Evolutionary conservation across 306 rosid species (phyloP).

Genomic region (Arachis hypogaea): DNA sequence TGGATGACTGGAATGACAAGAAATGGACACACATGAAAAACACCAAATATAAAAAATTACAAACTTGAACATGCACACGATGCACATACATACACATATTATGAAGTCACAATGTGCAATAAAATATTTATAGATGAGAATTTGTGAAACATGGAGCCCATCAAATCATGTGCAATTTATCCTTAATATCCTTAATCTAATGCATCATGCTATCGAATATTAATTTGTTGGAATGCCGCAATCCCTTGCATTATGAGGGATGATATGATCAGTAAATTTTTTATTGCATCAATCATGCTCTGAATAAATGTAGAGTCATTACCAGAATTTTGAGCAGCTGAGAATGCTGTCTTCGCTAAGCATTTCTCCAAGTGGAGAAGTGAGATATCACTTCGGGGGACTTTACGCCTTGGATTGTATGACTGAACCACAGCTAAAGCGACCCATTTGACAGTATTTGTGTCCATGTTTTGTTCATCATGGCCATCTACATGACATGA

Average conservation of each 20-base stretch:
- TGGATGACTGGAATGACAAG: too few species aligned
- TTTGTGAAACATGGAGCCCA: too few species aligned
- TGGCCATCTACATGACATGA: constrained; percentile 47
- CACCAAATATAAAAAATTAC: too few species aligned
- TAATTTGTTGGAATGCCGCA: not conserved
- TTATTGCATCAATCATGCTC: not conserved
- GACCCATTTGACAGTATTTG: constrained; percentile 63
- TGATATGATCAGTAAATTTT: constrained; percentile 3
- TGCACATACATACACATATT: too few species aligned
- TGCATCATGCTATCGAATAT: constrained; percentile 18
- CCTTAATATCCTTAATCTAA: constrained; percentile 7
- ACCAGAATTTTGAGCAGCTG: constrained; percentile 78
- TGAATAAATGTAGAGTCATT: constrained; percentile 36
- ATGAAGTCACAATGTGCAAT: too few species aligned
- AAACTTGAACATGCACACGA: too few species aligned
- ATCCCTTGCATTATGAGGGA: not conserved
- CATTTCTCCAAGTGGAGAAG: constrained; percentile 71
- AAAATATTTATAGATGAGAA: too few species aligned
- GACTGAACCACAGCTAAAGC: constrained; percentile 93
- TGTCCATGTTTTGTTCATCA: constrained; percentile 41
- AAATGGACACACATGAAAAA: too few species aligned
- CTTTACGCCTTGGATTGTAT: constrained; percentile 78
- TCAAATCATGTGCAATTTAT: too few species aligned
- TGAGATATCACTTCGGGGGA: constrained; percentile 77
- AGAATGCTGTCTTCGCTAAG: constrained; percentile 70